These are phyloP conservation scores for Stemphylium beticola DNA, from an alignment of 2,329 filamentous ascomycete genomes.

Conservation along the genomic window DNA sequence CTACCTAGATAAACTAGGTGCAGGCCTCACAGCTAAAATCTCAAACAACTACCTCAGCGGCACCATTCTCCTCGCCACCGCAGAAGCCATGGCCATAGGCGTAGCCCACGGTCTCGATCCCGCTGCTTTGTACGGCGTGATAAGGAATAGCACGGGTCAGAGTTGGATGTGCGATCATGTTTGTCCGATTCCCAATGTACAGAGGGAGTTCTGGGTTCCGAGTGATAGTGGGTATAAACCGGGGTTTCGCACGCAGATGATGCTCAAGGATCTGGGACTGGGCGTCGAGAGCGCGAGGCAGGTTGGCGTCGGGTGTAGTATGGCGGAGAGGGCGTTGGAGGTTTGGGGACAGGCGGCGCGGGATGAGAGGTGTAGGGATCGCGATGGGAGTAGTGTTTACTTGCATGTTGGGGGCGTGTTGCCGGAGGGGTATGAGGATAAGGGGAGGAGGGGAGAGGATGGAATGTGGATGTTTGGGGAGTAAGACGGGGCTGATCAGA, in stretches of 20 bases:
- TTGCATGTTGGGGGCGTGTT: slow-evolving; percentile 38
- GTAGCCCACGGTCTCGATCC: slow-evolving; percentile 41
- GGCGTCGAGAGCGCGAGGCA: slow-evolving; percentile 37
- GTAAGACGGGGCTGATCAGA: no score
- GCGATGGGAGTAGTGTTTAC: slow-evolving; percentile 42
- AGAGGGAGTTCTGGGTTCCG: slow-evolving; percentile 37
- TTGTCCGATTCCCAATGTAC: slow-evolving; percentile 41
- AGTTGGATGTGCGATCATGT: slow-evolving; percentile 47
- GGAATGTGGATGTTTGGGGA: slow-evolving; percentile 33
- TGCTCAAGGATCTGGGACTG: slow-evolving; percentile 43
- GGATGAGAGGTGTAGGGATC: slow-evolving; percentile 33
- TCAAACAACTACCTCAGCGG: slow-evolving; percentile 44
- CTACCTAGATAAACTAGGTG: slow-evolving; percentile 36
- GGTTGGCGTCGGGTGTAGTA: slow-evolving; percentile 32
- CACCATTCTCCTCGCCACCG: slow-evolving; percentile 40
- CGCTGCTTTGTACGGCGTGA: slow-evolving; percentile 32
- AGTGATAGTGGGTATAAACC: slow-evolving; percentile 43
- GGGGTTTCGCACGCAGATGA: slow-evolving; percentile 46
- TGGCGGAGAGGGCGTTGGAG: slow-evolving; percentile 38
- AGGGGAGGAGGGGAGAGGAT: slow-evolving; percentile 27
- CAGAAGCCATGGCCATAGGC: slow-evolving; percentile 42
- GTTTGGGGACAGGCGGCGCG: slow-evolving; percentile 34
- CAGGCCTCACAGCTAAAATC: slow-evolving; percentile 42
- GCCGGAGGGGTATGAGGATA: slow-evolving; percentile 37
- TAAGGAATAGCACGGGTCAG: slow-evolving; percentile 40